Evolutionary conservation across 495 filamentous ascomycete species (phyloP).

Genomic region (Schizothecium vesticola): DNA sequence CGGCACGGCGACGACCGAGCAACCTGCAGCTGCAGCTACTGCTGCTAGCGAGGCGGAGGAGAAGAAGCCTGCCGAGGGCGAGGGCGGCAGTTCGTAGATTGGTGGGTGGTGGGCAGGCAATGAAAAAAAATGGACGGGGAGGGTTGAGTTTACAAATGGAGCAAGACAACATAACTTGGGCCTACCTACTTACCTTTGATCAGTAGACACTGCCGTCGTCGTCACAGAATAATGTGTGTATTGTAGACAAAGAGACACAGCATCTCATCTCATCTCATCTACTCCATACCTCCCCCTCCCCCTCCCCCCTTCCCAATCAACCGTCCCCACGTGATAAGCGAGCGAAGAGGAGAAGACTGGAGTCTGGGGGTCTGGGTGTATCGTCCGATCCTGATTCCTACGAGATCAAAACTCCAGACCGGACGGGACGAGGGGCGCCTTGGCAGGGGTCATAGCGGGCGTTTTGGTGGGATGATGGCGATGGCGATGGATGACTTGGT

Average conservation of each 20-base stretch:
- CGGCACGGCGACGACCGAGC: conserved; percentile 11
- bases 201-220: neutral
- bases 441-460: conserved; percentile 11
- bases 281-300: neutral
- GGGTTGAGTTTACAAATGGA: neutral
- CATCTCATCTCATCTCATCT: neutral
- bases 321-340: conserved; percentile 5
- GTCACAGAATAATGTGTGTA: neutral
- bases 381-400: conserved; percentile 1
- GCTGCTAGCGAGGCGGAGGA: neutral
- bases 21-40: neutral
- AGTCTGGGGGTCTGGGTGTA: neutral
- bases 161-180: neutral
- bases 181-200: neutral
- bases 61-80: neutral
- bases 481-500: too few species aligned
- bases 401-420: conserved; percentile 4
- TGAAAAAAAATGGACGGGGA: neutral
- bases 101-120: neutral
- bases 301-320: neutral
- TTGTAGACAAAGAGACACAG: neutral
- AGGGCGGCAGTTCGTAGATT: neutral
- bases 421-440: neutral
- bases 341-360: neutral
- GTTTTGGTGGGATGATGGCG: too few species aligned